Conservation (phyloP, 1,284 basidiomycete species). For the Ceratobasidium sp. region DNA sequence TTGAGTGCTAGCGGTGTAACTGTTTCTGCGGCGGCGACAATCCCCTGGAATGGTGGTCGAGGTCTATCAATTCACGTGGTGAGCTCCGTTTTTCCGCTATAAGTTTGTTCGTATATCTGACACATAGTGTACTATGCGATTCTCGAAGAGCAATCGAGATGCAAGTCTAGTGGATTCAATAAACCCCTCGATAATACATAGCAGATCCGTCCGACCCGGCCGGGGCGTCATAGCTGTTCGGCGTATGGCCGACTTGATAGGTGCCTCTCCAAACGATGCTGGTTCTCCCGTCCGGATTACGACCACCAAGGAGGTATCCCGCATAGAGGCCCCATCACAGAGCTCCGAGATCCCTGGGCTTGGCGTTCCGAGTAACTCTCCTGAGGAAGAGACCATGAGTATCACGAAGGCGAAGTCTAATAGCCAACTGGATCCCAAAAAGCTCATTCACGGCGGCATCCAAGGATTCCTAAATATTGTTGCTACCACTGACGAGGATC, state of each 20-base stretch:
- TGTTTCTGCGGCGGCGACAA: slow-evolving; percentile 10
- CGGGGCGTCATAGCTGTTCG: no score
- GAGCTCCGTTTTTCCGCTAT: no score
- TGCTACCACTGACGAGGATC: background rate
- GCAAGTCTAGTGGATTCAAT: no score
- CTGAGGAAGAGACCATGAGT: background rate
- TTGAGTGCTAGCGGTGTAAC: background rate
- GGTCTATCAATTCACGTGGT: background rate
- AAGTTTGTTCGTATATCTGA: no score
- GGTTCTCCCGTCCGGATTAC: slow-evolving; percentile 2
- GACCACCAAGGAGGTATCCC: slow-evolving; percentile 25
- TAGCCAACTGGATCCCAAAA: background rate
- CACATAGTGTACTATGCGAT: no score
- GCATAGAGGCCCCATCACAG: background rate
- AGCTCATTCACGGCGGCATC: background rate
- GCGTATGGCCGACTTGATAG: no score
- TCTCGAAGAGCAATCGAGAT: no score
- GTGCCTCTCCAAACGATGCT: background rate
- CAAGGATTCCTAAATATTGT: slow-evolving; percentile 18
- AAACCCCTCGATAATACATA: no score
- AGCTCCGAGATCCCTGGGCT: background rate
- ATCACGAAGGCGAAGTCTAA: background rate
- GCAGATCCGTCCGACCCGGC: no score
- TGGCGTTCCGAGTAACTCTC: background rate
- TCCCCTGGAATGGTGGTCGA: background rate